Evolutionary conservation across 2,329 filamentous ascomycete species (phyloP), one percentile per base, ranked within the genome.

Genomic region (Ophiostoma fasciatum): DNA sequence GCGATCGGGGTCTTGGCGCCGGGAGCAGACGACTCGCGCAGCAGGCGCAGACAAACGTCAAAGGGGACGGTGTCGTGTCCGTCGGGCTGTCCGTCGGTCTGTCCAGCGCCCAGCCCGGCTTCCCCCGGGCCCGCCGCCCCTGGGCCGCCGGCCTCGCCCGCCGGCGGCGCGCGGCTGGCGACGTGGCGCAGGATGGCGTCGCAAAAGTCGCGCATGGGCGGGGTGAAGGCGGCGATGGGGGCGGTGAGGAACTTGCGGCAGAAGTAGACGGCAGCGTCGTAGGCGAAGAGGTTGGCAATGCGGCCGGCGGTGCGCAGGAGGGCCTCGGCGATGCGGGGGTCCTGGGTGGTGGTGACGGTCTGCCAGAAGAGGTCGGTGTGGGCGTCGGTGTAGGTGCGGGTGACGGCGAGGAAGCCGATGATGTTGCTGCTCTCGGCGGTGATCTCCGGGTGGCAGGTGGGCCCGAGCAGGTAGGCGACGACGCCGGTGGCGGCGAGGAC

Each of bases 401-500:
- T 90, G 12, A 90, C 80, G 17, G 84, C 71, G 35, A 96, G 63
- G 49, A 96, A 96, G 1, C 82, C 82, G 32, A 94, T 65, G 36
- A 96, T 81, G 44, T 94, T 93, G 28, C 70, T 68, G 49, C 82
- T 82, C 46, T 85, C 75, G 25, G 70, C 66, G 15, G 92, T 90
- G 36, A 96, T 74, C 50, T 94, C 85, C 1, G 87, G 84, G 50
- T 96, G 90, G 22, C 88, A 94, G 38, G 85, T 85, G 12, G 88
- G 76, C 2, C 88, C 83, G 35, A 94, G 71, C 31, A 98, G 75
- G 55, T 94, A 96, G 40, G 85, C 74, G 18, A 93, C 71, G 19
- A 96, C 62, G 36, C 76, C 74, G 27, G 79, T 78, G 7, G 66
- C 59, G 13, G 78, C 63, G 23, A 96, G 62, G 44, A 82, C 78